Base-by-base conservation (phyloP, 768 basidiomycete species). In the Hygrophorus pudorinus region DNA sequence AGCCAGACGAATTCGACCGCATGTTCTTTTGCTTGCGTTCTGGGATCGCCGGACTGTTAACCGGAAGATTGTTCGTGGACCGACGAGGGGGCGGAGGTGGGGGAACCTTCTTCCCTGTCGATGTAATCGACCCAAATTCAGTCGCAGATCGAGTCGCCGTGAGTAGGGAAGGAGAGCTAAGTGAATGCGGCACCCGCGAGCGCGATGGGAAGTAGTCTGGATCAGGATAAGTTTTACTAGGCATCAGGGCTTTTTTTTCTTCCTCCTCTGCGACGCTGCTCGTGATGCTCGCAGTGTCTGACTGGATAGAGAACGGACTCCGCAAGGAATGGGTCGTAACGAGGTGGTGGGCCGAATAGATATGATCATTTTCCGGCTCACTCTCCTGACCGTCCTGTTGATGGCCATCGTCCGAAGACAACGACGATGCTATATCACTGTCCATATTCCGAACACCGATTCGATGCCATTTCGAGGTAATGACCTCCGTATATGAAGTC, bases 41-140 rank as follows among this genome's bases (percentile, higher is more conserved):
- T 5, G 80, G 76, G 42, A 78, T 62, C 2, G 68, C 66, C 14
- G 75, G 72, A 21, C 66, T 68, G n/a, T 61, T 49, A 0, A 57
- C 49, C 13, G 57, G 45, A 4, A 59, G 45, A 17, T 48, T 57
- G 28, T 56, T 57, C 6, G 61, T 60, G 16, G 64, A 54, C 13
- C 77, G 70, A 7, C 79, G 70, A 12, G 79, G 81, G 0, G 81
- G 83, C 0, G 82, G 83, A 0, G 78, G 79, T 0, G 82, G 82
- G 0, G 81, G 76, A 0, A 67, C 65, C 49, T 73, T 72, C 58
- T 74, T 80, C 17, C 14, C 33, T 28, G 4, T 39, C n/a, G 20
- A 7, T 7, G 24, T 24, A 7, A 3, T 24, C 4, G 7, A 24
- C 3, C 4, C 24, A 7, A 24, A 3, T 7, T 24, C 24, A 24